A percentile compares a stretch with the other conserved stretches of the same genome.
Evolutionary conservation across 2,329 filamentous ascomycete species (phyloP).

Genomic region (Fusarium multiceps): DNA sequence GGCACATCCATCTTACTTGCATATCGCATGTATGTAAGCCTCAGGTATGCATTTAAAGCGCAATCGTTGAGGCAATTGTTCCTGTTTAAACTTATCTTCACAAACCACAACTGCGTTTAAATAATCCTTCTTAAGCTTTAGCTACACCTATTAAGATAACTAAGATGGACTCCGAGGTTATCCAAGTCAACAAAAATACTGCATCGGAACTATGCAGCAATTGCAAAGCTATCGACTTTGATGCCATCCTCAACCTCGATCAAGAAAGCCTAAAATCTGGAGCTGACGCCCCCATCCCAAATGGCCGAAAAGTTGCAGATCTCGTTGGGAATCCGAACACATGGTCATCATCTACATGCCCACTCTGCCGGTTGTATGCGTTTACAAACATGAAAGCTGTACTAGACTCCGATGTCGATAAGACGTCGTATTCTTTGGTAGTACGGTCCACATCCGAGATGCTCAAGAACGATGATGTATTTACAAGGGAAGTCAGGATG

Average conservation of each 20-base stretch:
- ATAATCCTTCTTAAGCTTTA: accelerated
- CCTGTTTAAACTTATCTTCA: accelerated
- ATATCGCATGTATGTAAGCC: not conserved
- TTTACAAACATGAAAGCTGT: not conserved
- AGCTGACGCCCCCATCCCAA: not conserved
- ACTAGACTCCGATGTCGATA: not conserved
- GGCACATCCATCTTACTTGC: not conserved
- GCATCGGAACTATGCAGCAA: not conserved
- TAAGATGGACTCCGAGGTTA: not conserved
- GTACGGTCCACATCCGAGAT: not conserved
- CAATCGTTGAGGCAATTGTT: not conserved
- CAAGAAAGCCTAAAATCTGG: not conserved
- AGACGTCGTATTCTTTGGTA: not conserved
- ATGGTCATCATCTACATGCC: not conserved
- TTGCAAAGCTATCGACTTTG: not conserved
- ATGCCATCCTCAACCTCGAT: not conserved
- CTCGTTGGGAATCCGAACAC: not conserved
- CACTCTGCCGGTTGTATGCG: not conserved
- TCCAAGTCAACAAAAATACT: not conserved
- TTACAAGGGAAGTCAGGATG: not conserved
- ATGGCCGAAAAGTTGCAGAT: not conserved
- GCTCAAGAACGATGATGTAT: not conserved
- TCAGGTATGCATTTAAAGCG: not conserved
- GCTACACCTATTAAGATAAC: accelerated
- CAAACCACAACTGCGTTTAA: accelerated